Evolutionary conservation across 2,329 filamentous ascomycete genomes (phyloP).

Genomic region (Aspergillus thermomutatus): DNA sequence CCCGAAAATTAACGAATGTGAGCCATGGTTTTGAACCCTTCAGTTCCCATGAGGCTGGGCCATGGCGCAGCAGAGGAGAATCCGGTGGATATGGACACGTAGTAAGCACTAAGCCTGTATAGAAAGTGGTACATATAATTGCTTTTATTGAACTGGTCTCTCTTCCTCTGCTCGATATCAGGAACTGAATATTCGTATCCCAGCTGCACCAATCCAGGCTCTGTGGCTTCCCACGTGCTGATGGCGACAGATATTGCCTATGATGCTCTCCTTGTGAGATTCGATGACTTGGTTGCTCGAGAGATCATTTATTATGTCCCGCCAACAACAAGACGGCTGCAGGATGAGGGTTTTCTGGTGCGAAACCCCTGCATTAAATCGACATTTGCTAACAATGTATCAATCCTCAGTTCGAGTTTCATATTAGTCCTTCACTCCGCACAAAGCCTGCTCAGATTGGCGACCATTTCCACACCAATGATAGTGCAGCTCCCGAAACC

Average conservation of each 20-base stretch:
- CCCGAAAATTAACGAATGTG: too few species aligned
- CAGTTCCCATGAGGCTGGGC: too few species aligned
- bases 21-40: too few species aligned
- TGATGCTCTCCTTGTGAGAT: background rate
- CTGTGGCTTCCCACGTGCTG: background rate
- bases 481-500: background rate
- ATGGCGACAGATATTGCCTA: conserved; percentile 1
- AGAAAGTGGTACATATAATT: background rate
- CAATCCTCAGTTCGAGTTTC: background rate
- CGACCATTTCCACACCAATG: background rate
- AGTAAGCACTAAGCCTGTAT: too few species aligned
- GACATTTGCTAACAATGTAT: background rate
- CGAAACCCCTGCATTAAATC: background rate
- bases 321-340: background rate
- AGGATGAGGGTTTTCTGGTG: conserved; percentile 1
- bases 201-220: background rate
- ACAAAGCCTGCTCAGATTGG: background rate
- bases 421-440: conserved; percentile 4
- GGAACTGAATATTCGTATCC: too few species aligned
- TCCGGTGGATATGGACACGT: too few species aligned
- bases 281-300: conserved; percentile 4
- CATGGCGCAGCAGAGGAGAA: too few species aligned
- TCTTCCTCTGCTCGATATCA: background rate
- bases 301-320: background rate
- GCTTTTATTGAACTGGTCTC: background rate